These are phyloP conservation scores for Aspergillus carbonarius DNA, from an alignment of 2,329 filamentous ascomycete species.

Conservation along the genomic window DNA sequence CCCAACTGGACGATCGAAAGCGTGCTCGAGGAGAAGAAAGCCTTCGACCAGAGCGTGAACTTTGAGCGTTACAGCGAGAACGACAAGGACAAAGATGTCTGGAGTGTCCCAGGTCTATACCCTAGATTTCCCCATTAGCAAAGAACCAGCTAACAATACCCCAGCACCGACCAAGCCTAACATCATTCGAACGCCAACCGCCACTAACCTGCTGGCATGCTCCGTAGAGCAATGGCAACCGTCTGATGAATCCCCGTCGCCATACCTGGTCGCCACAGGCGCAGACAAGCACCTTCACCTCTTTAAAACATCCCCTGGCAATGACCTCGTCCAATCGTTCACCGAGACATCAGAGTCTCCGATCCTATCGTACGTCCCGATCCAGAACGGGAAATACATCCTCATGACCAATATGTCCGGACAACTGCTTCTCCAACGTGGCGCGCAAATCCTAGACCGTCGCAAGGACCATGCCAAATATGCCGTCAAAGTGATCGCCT, in stretches of 20 bases:
- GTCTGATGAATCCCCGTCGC: constrained; percentile 4
- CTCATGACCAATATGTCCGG: constrained; percentile 62
- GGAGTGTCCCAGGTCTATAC: constrained; percentile 47
- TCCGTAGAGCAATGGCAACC: constrained; percentile 42
- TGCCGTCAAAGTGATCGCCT: constrained; percentile 52
- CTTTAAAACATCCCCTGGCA: constrained; percentile 29
- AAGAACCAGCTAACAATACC: neutral
- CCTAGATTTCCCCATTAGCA: constrained; percentile 8
- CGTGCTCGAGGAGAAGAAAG: constrained; percentile 61
- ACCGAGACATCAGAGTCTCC: constrained; percentile 41
- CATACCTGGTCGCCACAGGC: constrained; percentile 45
- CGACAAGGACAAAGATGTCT: constrained; percentile 43
- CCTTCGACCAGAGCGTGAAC: constrained; percentile 54
- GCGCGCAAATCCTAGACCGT: constrained; percentile 44
- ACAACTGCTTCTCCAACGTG: constrained; percentile 51
- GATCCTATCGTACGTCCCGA: constrained; percentile 51
- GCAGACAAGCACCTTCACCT: constrained; percentile 52
- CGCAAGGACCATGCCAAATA: constrained; percentile 61
- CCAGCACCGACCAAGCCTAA: constrained; percentile 49
- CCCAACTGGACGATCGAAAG: constrained; percentile 57
- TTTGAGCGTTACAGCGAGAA: constrained; percentile 56
- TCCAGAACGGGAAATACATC: constrained; percentile 45
- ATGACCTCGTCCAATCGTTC: constrained; percentile 26
- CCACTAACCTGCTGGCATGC: constrained; percentile 55
- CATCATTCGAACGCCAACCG: constrained; percentile 45